Conservation (phyloP, 2,329 filamentous ascomycete species). For the Aspergillus transmontanensis region DNA sequence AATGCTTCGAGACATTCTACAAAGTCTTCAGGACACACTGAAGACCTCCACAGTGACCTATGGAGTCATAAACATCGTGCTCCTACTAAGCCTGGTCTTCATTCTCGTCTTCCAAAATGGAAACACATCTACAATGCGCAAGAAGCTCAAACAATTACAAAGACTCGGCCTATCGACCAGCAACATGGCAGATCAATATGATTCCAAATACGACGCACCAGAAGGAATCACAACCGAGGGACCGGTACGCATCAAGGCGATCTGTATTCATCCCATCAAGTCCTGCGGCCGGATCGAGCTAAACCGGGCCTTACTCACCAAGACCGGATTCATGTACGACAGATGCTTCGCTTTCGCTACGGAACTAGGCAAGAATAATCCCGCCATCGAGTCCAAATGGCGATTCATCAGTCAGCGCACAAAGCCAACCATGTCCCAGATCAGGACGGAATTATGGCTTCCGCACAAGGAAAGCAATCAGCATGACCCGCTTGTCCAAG, state of each 20-base stretch:
- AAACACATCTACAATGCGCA: not conserved
- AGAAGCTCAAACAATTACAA: not conserved
- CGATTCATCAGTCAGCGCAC: constrained; percentile 30
- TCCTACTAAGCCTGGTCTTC: not conserved
- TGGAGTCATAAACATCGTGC: not conserved
- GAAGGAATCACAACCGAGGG: not conserved
- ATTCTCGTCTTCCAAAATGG: not conserved
- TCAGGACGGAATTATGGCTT: constrained; percentile 24
- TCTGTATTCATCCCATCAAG: constrained; percentile 27
- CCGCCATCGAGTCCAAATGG: constrained; percentile 13
- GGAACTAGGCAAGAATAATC: constrained; percentile 2
- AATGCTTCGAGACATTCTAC: not conserved
- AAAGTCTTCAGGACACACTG: not conserved
- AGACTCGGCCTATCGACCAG: not conserved
- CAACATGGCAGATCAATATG: constrained; percentile 8
- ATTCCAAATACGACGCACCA: not conserved
- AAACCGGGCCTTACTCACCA: constrained; percentile 21
- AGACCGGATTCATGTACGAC: constrained; percentile 25
- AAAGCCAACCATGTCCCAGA: constrained; percentile 24
- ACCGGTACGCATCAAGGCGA: constrained; percentile 19
- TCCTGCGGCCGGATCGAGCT: constrained; percentile 25
- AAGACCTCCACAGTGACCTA: not conserved
- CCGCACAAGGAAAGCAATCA: constrained; percentile 13
- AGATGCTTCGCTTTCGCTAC: constrained; percentile 24
- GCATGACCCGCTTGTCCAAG: constrained; percentile 16